phyloP scores from a whole-genome alignment of 1,284 basidiomycete species.

The Volvariella volvacea region DNA sequence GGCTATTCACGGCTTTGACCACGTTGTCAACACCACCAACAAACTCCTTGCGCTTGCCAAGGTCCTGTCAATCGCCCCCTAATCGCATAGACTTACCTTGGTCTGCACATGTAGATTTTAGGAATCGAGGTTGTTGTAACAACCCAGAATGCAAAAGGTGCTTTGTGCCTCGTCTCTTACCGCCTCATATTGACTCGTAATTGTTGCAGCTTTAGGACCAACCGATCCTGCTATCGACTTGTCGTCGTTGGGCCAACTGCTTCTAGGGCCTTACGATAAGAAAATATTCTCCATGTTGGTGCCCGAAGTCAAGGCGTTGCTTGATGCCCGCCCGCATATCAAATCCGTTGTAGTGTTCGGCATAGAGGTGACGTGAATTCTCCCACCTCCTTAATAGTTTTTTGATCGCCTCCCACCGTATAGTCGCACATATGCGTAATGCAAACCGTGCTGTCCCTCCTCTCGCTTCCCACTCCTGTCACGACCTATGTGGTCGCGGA shows the following conservation, averaged over 20 bases:
- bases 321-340: slow-evolving; percentile 43
- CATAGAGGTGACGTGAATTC: slow-evolving; percentile 59
- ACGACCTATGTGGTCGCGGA: slow-evolving; percentile 72
- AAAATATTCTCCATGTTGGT: slow-evolving; percentile 81
- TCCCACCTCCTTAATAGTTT: slow-evolving; percentile 5
- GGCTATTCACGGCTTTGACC: slow-evolving; percentile 63
- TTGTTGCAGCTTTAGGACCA: slow-evolving; percentile 56
- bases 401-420: slow-evolving; percentile 1
- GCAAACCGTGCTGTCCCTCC: slow-evolving; percentile 71
- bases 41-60: slow-evolving; percentile 78
- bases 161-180: neutral
- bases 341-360: slow-evolving; percentile 74
- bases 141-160: slow-evolving; percentile 81
- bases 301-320: slow-evolving; percentile 50
- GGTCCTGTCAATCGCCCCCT: slow-evolving; percentile 27
- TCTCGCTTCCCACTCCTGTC: slow-evolving; percentile 27
- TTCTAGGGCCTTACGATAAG: slow-evolving; percentile 62
- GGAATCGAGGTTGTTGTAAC: slow-evolving; percentile 71
- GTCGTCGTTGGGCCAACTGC: slow-evolving; percentile 46
- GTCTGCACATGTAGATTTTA: slow-evolving; percentile 40
- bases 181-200: slow-evolving; percentile 2
- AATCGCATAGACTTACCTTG: too few species aligned
- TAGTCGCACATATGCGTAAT: slow-evolving; percentile 87
- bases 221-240: slow-evolving; percentile 65
- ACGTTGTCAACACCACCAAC: slow-evolving; percentile 59